Base-by-base conservation (phyloP, 2,329 filamentous ascomycete species). In the Chaetomium sp. region DNA sequence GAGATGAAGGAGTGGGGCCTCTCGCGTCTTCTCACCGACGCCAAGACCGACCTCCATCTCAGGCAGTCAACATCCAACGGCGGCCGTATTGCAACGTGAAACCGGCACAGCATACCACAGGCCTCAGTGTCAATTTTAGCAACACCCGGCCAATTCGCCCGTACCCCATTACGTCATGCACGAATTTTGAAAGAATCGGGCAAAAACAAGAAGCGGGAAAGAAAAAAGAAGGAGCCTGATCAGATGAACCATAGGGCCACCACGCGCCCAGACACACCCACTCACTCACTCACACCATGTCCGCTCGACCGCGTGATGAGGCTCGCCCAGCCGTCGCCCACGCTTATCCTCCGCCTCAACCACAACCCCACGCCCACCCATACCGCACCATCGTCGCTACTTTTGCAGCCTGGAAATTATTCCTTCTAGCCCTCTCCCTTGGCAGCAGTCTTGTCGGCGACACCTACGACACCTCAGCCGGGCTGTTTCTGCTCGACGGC, bases 381-480 rank as follows among this genome's bases (percentile, higher is more conserved):
- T 55, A 62, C 44, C 58, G 53, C 19, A 67, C 69, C 7, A 56
- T 76, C 33, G 41, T 71, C 50, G 51, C 62, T 40, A 61, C 66
- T n/a, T 91, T 88, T 66, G 53, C 74, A 4, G 67, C 73, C 10
- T 91, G 87, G 87, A 94, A 92, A 67, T 50, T 70, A 5, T 66
- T 88, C 8, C 73, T 94, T 6, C 69, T 91, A n/a, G 64, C 78
- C 46, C 69, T 91, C 53, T 83, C 84, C 34, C 66, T 79, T 52
- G 72, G 72, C 37, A 75, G 76, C 40, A 70, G 70, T 52, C 66
- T 72, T 51, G 68, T 80, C 47, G 81, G 77, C 56, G 80, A 80
- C 12, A 82, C 81, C 61, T 95, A 94, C 69, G 89, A 95, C 71
- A 91, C 88, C n/a, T 92, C 88, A 6, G 85, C 80, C 6, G 78